Evolutionary conservation across 441 rosid species (phyloP).

Genomic region (Rhodomyrtus psidioides): DNA sequence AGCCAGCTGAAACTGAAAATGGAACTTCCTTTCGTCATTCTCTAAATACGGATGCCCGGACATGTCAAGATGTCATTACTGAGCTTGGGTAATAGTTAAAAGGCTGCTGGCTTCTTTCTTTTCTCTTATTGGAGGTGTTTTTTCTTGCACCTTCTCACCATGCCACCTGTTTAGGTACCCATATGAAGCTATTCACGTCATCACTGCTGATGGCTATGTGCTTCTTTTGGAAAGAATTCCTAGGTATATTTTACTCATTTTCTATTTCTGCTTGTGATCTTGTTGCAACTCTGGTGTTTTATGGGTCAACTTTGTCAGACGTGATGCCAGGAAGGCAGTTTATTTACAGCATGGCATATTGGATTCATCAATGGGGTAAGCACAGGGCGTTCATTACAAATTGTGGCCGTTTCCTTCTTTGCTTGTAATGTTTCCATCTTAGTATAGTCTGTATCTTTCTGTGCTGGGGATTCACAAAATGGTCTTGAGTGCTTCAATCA

Average conservation of each 20-base stretch:
- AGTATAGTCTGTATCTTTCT: neutral
- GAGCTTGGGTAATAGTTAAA: slow-evolving; percentile 2
- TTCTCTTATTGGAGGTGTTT: neutral
- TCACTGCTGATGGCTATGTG: slow-evolving; percentile 92
- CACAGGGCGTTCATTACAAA: neutral
- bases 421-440: neutral
- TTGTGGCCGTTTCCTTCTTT: neutral
- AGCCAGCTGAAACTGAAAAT: slow-evolving; percentile 32
- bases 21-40: neutral
- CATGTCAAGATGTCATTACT: slow-evolving; percentile 10
- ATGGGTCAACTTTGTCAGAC: slow-evolving; percentile 27
- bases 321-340: slow-evolving; percentile 85
- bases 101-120: neutral
- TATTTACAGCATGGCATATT: slow-evolving; percentile 87
- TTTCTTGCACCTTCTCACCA: neutral
- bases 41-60: slow-evolving; percentile 3
- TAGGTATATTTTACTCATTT: slow-evolving; percentile 35
- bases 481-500: neutral
- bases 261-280: slow-evolving; percentile 9
- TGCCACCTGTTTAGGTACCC: slow-evolving; percentile 60
- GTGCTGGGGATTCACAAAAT: neutral
- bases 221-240: slow-evolving; percentile 96
- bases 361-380: slow-evolving; percentile 98
- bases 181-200: slow-evolving; percentile 86
- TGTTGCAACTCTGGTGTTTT: slow-evolving; percentile 9